Percentiles rank a stretch among this genome's conserved stretches.
Conservation (phyloP, 2,329 filamentous ascomycete species). For the Fusarium sp. region DNA sequence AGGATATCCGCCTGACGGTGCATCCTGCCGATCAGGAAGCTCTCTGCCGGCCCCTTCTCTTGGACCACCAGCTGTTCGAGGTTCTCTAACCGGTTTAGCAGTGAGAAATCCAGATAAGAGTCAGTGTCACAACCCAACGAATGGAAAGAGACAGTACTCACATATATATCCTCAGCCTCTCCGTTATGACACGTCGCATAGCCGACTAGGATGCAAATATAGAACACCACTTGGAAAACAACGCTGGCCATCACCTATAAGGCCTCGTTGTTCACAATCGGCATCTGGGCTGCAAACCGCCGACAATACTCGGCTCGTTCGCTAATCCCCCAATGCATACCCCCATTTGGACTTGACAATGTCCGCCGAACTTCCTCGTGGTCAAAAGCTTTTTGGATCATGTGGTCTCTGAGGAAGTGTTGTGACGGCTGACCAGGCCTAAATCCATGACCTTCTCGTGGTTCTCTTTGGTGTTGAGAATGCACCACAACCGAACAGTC, state of each 20-base stretch:
- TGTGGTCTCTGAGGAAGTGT: not conserved
- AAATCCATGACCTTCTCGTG: not conserved
- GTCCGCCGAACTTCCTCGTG: not conserved
- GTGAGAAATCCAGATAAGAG: not conserved
- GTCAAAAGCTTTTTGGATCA: not conserved
- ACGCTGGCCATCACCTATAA: not conserved
- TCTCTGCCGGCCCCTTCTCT: not conserved
- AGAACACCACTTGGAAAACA: accelerated
- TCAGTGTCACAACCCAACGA: not conserved
- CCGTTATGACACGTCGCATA: not conserved
- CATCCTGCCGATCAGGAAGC: accelerated
- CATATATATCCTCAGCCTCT: not conserved
- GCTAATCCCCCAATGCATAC: accelerated
- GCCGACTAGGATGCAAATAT: not conserved
- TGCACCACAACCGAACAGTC: not conserved
- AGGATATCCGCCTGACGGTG: accelerated
- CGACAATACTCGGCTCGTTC: not conserved
- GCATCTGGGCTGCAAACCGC: not conserved
- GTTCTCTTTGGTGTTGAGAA: not conserved
- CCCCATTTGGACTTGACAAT: not conserved
- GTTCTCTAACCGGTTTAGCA: not conserved
- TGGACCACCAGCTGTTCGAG: not conserved
- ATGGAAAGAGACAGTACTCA: not conserved
- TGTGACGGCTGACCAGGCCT: not conserved
- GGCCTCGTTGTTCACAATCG: not conserved